Evolutionary conservation across 2,329 filamentous ascomycete species (phyloP).

Genomic region (Aspergillus terreus): DNA sequence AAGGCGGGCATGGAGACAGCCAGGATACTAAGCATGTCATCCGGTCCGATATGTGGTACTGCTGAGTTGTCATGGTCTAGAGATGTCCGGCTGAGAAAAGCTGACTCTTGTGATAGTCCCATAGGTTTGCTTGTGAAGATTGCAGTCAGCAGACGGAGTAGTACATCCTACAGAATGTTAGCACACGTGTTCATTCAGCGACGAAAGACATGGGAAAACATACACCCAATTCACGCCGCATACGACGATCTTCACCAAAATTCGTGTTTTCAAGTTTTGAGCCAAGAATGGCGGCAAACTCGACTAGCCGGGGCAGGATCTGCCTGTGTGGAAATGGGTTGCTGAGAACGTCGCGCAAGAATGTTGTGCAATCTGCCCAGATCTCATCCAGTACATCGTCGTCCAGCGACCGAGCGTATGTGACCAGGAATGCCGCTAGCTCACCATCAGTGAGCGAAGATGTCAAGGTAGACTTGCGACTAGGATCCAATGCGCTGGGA

Average conservation of each 20-base stretch:
- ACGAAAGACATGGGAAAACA: constrained; percentile 33
- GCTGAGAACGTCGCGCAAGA: constrained; percentile 80
- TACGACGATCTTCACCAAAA: constrained; percentile 88
- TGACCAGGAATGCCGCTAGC: constrained; percentile 81
- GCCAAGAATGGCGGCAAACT: constrained; percentile 84
- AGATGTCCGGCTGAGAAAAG: constrained; percentile 37
- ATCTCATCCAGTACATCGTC: constrained; percentile 98
- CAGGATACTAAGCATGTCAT: constrained; percentile 77
- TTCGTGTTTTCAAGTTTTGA: constrained; percentile 98
- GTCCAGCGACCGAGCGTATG: constrained; percentile 84
- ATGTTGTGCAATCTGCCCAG: constrained; percentile 90
- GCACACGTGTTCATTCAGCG: constrained; percentile 3
- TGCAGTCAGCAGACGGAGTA: constrained; percentile 82
- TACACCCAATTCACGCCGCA: constrained; percentile 85
- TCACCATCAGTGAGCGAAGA: constrained; percentile 79
- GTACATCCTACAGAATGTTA: constrained; percentile 65
- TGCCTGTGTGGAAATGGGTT: constrained; percentile 96
- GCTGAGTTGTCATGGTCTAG: constrained; percentile 39
- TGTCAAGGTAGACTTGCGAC: constrained; percentile 81
- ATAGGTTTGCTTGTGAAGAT: constrained; percentile 87
- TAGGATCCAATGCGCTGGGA: constrained; percentile 70
- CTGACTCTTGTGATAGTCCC: constrained; percentile 61
- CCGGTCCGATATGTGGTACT: constrained; percentile 50
- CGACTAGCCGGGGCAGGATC: constrained; percentile 77
- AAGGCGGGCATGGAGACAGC: constrained; percentile 75